A percentile compares a stretch with the other conserved stretches of the same genome.
phyloP scores from a whole-genome alignment of 116 monocot genomes.

The Papilionanthe hybrid region DNA sequence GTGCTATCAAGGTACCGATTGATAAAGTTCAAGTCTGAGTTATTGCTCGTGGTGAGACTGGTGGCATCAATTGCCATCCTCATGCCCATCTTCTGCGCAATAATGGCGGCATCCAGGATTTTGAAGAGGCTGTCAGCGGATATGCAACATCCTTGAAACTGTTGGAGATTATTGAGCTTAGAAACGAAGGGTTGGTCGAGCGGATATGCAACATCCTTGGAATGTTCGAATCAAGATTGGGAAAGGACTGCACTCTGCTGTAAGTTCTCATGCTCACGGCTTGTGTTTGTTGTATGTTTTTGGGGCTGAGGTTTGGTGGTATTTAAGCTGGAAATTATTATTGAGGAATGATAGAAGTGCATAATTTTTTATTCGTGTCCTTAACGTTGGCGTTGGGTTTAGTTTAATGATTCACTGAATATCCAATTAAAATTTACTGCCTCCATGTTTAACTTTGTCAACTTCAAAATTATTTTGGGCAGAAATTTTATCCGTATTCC shows the following conservation, averaged over 20 bases:
- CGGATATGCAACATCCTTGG: no score
- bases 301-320: not conserved
- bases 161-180: not conserved
- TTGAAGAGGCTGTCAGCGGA: not conserved
- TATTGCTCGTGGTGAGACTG: not conserved
- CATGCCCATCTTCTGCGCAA: slow-evolving; percentile 1
- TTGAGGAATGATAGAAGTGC: not conserved
- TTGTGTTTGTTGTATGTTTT: not conserved
- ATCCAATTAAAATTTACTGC: no score
- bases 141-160: not conserved
- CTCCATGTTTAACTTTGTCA: no score
- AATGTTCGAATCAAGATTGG: not conserved
- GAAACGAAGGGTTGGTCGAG: not conserved
- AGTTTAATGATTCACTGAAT: not conserved
- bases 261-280: not conserved
- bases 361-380: not conserved
- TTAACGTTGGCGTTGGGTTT: slow-evolving; percentile 3
- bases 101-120: slow-evolving; percentile 1
- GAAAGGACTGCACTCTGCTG: not conserved
- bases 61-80: not conserved
- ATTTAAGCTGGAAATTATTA: not conserved
- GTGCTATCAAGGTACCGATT: slow-evolving; percentile 23
- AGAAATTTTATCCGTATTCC: no score
- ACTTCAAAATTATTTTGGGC: no score
- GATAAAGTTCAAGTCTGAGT: not conserved